Evolutionary conservation across 768 basidiomycete genomes (phyloP).

Genomic region (Grammothele lineata): DNA sequence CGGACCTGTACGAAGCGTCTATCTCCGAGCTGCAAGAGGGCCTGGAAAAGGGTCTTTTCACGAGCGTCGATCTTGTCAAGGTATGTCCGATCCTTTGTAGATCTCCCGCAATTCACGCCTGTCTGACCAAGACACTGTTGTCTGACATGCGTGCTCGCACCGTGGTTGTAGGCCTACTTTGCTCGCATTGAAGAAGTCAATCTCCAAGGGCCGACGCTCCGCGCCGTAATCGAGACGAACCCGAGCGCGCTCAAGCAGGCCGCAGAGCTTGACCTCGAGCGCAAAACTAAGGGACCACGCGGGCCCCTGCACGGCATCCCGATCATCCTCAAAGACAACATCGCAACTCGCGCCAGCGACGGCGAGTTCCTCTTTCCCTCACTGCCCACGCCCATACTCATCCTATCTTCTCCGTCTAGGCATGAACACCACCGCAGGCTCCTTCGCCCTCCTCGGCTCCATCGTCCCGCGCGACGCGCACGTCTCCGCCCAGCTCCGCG

Average conservation of each 20-base stretch:
- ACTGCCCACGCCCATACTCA: slow-evolving; percentile 21
- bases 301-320: slow-evolving; percentile 33
- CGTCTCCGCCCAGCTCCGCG: slow-evolving; percentile 26
- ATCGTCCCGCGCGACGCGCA: slow-evolving; percentile 30
- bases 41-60: slow-evolving; percentile 45
- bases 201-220: slow-evolving; percentile 49
- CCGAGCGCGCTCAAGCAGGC: slow-evolving; percentile 50
- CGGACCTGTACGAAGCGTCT: slow-evolving; percentile 60
- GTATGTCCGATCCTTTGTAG: slow-evolving; percentile 26
- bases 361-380: slow-evolving; percentile 18
- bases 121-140: background rate
- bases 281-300: slow-evolving; percentile 13
- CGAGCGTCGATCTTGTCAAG: slow-evolving; percentile 60
- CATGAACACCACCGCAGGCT: slow-evolving; percentile 32
- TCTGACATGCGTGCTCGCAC: too few relatives aligned
- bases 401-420: slow-evolving; percentile 12
- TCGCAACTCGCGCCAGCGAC: slow-evolving; percentile 30
- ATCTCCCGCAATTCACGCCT: background rate
- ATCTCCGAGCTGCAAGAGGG: slow-evolving; percentile 49
- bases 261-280: slow-evolving; percentile 28
- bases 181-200: slow-evolving; percentile 70
- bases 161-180: slow-evolving; percentile 49
- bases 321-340: slow-evolving; percentile 35
- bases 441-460: slow-evolving; percentile 29
- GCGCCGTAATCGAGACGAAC: slow-evolving; percentile 57